Percentiles rank a stretch among this genome's conserved stretches.
phyloP scores from a whole-genome alignment of 2,329 filamentous ascomycete genomes.

The Sclerotinia borealis region DNA sequence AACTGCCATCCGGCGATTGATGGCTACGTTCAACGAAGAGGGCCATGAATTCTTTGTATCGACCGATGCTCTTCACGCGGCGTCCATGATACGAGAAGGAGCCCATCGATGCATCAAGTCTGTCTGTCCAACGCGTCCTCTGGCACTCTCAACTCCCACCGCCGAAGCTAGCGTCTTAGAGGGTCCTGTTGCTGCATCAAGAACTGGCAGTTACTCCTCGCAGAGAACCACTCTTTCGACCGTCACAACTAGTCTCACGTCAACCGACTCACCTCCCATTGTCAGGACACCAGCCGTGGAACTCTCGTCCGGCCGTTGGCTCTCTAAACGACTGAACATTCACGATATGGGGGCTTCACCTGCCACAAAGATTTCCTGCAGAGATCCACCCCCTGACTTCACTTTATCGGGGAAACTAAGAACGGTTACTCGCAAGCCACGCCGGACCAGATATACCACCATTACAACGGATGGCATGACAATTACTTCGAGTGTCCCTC shows the following conservation, averaged over 20 bases:
- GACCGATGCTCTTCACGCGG: background rate
- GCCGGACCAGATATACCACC: background rate
- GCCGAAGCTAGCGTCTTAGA: background rate
- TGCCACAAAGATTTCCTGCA: too few relatives aligned
- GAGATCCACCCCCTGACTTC: background rate
- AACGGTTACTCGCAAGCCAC: background rate
- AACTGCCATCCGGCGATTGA: slow-evolving; percentile 1
- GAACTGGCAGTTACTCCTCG: background rate
- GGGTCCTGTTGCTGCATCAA: background rate
- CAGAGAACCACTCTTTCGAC: background rate
- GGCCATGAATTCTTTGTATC: slow-evolving; percentile 1
- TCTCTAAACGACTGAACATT: background rate
- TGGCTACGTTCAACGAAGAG: slow-evolving; percentile 2
- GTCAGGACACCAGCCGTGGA: background rate
- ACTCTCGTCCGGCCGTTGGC: background rate
- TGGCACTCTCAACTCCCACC: background rate
- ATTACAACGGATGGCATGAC: background rate
- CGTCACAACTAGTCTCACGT: background rate
- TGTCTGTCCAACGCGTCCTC: background rate
- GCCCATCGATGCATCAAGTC: background rate
- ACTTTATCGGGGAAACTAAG: background rate
- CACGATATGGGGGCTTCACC: too few relatives aligned
- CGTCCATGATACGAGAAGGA: background rate
- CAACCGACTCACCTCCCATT: background rate
- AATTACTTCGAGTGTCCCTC: background rate